phyloP scores from a whole-genome alignment of 2,329 filamentous ascomycete genomes.

The Cladophialophora yegresii region DNA sequence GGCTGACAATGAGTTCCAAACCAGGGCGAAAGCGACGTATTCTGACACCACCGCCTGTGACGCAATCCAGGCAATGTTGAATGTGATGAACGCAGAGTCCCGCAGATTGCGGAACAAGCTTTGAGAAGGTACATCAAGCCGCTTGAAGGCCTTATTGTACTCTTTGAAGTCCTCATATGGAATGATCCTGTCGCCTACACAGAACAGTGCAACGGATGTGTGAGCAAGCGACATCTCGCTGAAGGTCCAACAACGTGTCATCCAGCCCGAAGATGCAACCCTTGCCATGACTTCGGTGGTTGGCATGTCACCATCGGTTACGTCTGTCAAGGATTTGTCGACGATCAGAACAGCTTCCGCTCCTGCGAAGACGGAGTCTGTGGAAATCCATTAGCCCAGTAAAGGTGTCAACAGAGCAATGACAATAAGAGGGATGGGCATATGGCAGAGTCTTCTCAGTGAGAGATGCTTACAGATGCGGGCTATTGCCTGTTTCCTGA shows the following conservation, averaged over 20 bases:
- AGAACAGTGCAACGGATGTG: neutral
- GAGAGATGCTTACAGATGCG: neutral
- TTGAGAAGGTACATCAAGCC: neutral
- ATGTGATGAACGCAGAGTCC: neutral
- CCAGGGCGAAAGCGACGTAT: slow-evolving; percentile 2
- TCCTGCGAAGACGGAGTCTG: neutral
- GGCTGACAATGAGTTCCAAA: slow-evolving; percentile 1
- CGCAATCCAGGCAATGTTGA: slow-evolving; percentile 1
- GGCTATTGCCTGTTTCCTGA: slow-evolving; percentile 10
- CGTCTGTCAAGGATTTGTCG: neutral
- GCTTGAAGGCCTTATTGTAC: neutral
- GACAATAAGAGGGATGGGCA: neutral
- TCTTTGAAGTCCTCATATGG: neutral
- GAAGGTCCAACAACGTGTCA: slow-evolving; percentile 17
- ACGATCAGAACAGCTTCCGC: neutral
- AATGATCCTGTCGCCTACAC: neutral
- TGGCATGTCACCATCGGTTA: neutral
- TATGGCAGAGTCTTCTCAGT: neutral
- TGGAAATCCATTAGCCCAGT: neutral
- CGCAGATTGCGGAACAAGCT: neutral
- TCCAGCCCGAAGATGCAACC: slow-evolving; percentile 13
- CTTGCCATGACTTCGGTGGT: slow-evolving; percentile 11
- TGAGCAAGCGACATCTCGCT: slow-evolving; percentile 5
- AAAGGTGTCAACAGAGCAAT: neutral
- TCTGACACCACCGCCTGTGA: slow-evolving; percentile 5